Base-by-base conservation (phyloP, 192 early-diverging fungal genomes). In the Linnemannia exigua region DNA sequence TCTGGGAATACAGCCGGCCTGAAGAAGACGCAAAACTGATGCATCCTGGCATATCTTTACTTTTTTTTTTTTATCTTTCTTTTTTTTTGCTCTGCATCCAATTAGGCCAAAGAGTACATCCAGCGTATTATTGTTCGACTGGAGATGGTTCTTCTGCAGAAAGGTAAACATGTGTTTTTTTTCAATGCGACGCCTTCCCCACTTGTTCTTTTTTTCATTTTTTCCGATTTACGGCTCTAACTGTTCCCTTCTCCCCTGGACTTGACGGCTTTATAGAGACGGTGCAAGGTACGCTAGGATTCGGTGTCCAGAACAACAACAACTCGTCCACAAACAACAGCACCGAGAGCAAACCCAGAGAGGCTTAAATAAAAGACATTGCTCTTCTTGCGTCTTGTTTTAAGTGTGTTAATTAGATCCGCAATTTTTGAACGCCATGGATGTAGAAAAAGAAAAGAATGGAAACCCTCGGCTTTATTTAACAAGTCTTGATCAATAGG, bases 71-170 rank as follows among this genome's bases (percentile, higher is more conserved):
- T 68, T 67, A 28, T 68, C 20, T 22, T 44, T 50, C 31, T 19
- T 36, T n/a, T 54, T 54, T 63, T 15, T 63, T 31, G 28, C 3
- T n/a, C 11, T 0, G 8, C 28, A 5, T 63, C 5, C 28, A 31
- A 31, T 38, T 67, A 80, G 79, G 67, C 82, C 54, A 85, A 85
- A 61, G 82, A 85, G 58, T 67, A 75, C 19, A 85, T 85, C 44
- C 82, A 85, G 16, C 61, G 82, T 66, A 38, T 85, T 3, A 75
- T 71, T 52, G 79, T 79, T 54, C 67, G 82, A 14, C 52, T 79
- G 15, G 79, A 79, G 25, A 75, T 72, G 48, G 67, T 68, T 41
- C 68, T 73, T 3, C 75, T 79, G 7, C 77, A 73, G 8, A 77
- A 85, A 66, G 70, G 81, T 83, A 82, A 67, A 67, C 16, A 44